A percentile compares a stretch with the other conserved stretches of the same genome.
Conservation (phyloP, 164 flowering plant genomes). For the Piper betle region DNA sequence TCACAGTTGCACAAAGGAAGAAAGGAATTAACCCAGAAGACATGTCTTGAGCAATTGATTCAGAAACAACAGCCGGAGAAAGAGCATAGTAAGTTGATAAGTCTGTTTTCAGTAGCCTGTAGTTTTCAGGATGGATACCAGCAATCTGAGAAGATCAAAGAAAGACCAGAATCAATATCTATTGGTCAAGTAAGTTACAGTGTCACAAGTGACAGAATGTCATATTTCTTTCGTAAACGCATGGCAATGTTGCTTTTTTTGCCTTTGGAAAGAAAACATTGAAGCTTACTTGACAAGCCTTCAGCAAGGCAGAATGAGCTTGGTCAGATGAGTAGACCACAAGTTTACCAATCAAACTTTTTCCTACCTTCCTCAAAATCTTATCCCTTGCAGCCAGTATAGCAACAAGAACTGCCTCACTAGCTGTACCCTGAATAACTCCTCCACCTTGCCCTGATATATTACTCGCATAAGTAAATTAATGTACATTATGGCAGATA, state of each 20-base stretch:
- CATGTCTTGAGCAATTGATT: conserved; percentile 47
- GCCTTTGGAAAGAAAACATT: not conserved
- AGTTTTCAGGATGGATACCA: conserved; percentile 70
- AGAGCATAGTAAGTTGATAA: conserved; percentile 62
- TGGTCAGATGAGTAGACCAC: conserved; percentile 84
- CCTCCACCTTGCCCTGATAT: conserved; percentile 88
- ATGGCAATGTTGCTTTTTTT: too few relatives aligned
- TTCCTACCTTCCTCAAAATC: too few relatives aligned
- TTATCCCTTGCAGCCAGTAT: too few relatives aligned
- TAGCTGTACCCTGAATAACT: too few relatives aligned
- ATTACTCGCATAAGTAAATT: not conserved
- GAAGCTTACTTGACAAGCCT: conserved; percentile 70
- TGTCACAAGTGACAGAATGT: too few relatives aligned
- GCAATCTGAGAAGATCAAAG: conserved; percentile 81
- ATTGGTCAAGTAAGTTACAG: too few relatives aligned
- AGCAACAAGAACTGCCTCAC: too few relatives aligned
- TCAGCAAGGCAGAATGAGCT: conserved; percentile 68
- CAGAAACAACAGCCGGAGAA: conserved; percentile 39
- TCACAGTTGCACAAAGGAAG: conserved; percentile 75
- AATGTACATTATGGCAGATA: not conserved
- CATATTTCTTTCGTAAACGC: too few relatives aligned
- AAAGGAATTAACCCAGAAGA: conserved; percentile 62
- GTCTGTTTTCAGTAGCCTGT: conserved; percentile 51
- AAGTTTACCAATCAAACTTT: too few relatives aligned
- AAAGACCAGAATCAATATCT: too few relatives aligned